Evolutionary conservation across 208 protist genomes (phyloP).

Genomic region (Crithidia acanthocephali): DNA sequence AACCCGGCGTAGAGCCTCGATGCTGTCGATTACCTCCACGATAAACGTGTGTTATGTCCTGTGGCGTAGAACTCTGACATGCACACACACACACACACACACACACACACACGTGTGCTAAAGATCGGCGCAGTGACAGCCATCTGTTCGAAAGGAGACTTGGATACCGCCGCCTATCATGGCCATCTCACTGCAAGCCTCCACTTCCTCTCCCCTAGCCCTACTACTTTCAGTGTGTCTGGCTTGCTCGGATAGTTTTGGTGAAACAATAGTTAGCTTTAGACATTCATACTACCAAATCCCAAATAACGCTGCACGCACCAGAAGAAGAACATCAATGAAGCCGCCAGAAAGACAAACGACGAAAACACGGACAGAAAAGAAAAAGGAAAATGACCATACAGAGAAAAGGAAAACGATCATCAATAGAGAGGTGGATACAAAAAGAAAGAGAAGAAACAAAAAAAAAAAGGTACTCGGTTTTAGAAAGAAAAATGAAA

Average conservation of each 20-base stretch:
- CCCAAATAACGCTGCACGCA: neutral
- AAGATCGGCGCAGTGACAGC: no score
- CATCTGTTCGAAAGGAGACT: no score
- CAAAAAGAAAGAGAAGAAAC: no score
- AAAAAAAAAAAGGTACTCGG: neutral
- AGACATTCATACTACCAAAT: neutral
- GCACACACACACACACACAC: neutral
- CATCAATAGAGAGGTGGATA: no score
- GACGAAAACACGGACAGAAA: neutral
- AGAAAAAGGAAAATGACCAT: neutral
- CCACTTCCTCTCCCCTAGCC: no score
- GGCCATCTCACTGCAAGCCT: no score
- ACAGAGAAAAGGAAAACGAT: conserved; percentile 8
- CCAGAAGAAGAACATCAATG: no score
- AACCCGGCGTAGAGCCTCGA: no score
- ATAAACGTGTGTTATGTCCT: no score
- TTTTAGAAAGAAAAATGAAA: neutral
- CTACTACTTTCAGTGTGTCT: neutral
- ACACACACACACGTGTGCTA: neutral
- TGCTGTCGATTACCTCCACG: no score
- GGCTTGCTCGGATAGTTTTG: neutral
- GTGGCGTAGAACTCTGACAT: no score
- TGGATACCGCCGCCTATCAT: no score
- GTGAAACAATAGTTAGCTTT: neutral
- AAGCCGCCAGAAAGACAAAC: neutral